Percentiles rank a stretch among this genome's conserved stretches.
phyloP scores from a whole-genome alignment of 2,329 filamentous ascomycete genomes.

The Fusarium phyllophilum region DNA sequence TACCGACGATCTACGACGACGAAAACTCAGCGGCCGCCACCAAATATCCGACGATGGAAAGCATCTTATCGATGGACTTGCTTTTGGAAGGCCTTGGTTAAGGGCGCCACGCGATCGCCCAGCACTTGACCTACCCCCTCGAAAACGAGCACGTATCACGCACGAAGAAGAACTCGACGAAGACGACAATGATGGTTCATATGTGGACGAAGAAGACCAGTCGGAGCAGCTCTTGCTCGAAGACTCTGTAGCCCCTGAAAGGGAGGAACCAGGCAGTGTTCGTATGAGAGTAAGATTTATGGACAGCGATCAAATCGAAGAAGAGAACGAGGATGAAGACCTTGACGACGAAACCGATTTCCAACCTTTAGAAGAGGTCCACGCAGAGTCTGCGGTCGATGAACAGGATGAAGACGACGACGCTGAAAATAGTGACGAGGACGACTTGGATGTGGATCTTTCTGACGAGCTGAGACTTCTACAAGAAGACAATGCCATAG shows the following conservation, averaged over 20 bases:
- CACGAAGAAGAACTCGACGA: constrained; percentile 54
- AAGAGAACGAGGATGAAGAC: constrained; percentile 23
- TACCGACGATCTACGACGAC: constrained; percentile 76
- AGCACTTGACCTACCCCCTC: constrained; percentile 74
- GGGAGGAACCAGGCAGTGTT: constrained; percentile 32
- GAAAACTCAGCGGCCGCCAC: constrained; percentile 78
- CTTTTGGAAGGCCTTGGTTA: constrained; percentile 81
- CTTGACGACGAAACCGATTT: constrained; percentile 46
- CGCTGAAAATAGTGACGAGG: constrained; percentile 24
- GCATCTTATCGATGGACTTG: constrained; percentile 85
- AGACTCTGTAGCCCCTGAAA: constrained; percentile 33
- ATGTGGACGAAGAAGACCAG: constrained; percentile 46
- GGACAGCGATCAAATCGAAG: constrained; percentile 31
- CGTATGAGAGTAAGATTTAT: constrained; percentile 33
- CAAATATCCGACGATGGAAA: constrained; percentile 84
- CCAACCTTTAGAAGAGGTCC: background rate
- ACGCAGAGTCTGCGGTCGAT: constrained; percentile 11
- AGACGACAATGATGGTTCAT: constrained; percentile 49
- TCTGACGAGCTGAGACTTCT: constrained; percentile 36
- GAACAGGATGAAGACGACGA: constrained; percentile 29
- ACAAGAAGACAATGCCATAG: constrained; percentile 34
- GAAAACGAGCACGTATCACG: constrained; percentile 71
- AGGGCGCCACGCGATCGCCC: constrained; percentile 70
- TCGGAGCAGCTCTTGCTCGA: constrained; percentile 48
- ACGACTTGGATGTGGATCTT: constrained; percentile 28